Conservation (phyloP, 2,329 filamentous ascomycete species). For the Pseudogymnoascus sp. region DNA sequence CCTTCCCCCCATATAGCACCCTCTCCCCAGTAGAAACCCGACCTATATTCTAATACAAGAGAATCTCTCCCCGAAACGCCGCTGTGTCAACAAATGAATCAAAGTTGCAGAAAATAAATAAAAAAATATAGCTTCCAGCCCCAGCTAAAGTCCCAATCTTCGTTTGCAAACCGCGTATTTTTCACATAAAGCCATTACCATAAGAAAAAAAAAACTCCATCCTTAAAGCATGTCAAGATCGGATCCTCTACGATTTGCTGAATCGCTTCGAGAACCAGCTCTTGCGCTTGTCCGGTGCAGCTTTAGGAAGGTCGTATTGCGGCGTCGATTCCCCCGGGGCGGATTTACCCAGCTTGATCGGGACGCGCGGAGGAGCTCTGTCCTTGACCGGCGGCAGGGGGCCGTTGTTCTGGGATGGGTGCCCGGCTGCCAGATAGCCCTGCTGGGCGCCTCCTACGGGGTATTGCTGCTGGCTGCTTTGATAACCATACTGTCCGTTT, state of each 20-base stretch:
- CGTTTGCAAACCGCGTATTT: neutral
- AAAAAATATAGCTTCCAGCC: neutral
- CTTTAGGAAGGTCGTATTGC: conserved; percentile 13
- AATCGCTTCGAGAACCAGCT: conserved; percentile 84
- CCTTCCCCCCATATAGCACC: neutral
- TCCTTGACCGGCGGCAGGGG: conserved; percentile 24
- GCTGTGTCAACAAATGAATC: neutral
- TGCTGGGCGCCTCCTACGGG: conserved; percentile 5
- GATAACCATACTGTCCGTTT: conserved; percentile 16
- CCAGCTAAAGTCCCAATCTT: neutral
- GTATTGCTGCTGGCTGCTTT: conserved; percentile 18
- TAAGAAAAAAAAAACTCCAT: neutral
- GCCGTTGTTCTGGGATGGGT: conserved; percentile 19
- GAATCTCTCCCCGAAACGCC: neutral
- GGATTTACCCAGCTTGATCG: conserved; percentile 25
- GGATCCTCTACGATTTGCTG: conserved; percentile 47
- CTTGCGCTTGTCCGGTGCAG: conserved; percentile 62
- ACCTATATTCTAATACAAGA: neutral
- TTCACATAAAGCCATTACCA: conserved; percentile 1
- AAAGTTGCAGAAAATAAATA: neutral
- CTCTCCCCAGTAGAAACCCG: neutral
- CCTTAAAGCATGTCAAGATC: conserved; percentile 15
- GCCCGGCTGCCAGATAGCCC: conserved; percentile 13
- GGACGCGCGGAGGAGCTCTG: conserved; percentile 16
- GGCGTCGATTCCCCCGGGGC: neutral